Conservation (phyloP, 768 basidiomycete genomes). For the Tylopilus subfusipes region DNA sequence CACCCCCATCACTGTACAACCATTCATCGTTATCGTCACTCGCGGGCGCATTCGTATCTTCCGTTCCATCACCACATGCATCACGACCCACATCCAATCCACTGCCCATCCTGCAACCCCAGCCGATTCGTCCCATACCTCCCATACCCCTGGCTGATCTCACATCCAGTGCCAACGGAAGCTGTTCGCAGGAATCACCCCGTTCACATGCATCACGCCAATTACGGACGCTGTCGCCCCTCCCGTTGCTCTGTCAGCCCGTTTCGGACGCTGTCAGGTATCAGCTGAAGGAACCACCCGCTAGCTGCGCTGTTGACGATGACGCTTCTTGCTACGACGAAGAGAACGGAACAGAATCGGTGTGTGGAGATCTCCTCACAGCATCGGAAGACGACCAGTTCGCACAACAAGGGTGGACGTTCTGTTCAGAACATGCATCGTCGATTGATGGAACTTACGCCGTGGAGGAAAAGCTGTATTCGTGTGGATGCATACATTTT, state of each 20-base stretch:
- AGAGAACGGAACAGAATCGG: slow-evolving; percentile 13
- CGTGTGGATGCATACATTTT: slow-evolving; percentile 17
- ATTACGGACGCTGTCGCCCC: slow-evolving; percentile 22
- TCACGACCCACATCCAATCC: slow-evolving; percentile 14
- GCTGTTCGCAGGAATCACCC: neutral
- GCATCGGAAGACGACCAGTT: slow-evolving; percentile 12
- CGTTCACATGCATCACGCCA: slow-evolving; percentile 1
- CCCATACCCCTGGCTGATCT: slow-evolving; percentile 32
- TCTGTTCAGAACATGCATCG: slow-evolving; percentile 10
- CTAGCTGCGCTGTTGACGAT: slow-evolving; percentile 1
- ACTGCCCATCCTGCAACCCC: slow-evolving; percentile 31
- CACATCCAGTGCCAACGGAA: slow-evolving; percentile 21
- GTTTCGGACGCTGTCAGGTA: slow-evolving; percentile 33
- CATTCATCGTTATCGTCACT: slow-evolving; percentile 24
- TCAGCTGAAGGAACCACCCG: slow-evolving; percentile 21
- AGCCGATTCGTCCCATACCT: slow-evolving; percentile 34
- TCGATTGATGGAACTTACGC: slow-evolving; percentile 15
- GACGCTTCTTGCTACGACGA: slow-evolving; percentile 6
- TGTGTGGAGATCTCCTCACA: slow-evolving; percentile 18
- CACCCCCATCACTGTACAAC: slow-evolving; percentile 22
- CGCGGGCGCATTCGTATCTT: slow-evolving; percentile 25
- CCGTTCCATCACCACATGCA: slow-evolving; percentile 10
- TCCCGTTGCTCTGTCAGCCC: slow-evolving; percentile 33
- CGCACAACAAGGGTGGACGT: slow-evolving; percentile 15
- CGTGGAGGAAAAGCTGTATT: slow-evolving; percentile 16